phyloP scores from a whole-genome alignment of 768 basidiomycete species.

The Chiua virens region DNA sequence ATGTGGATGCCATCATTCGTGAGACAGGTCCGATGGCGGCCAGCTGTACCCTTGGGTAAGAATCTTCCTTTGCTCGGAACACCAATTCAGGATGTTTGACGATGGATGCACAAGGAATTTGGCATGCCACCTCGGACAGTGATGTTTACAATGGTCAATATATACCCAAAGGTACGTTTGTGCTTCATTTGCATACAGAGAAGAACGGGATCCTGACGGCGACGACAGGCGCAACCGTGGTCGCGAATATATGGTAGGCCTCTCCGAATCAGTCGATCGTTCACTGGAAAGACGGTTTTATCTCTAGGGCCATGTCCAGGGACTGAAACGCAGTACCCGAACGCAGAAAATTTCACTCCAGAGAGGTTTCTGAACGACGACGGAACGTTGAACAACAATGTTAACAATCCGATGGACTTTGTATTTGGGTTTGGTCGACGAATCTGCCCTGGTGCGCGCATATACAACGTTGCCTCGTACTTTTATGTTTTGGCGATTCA shows the following conservation, averaged over 20 bases:
- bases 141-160: slow-evolving; percentile 33
- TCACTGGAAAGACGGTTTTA: too few relatives aligned
- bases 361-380: background rate
- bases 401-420: background rate
- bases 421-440: background rate
- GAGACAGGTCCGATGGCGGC: slow-evolving; percentile 4
- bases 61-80: background rate
- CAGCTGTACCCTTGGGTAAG: background rate
- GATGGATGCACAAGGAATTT: background rate
- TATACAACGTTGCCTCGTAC: background rate
- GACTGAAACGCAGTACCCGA: background rate
- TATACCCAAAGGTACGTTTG: slow-evolving; percentile 29
- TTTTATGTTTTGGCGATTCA: too few relatives aligned
- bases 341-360: background rate
- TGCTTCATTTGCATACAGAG: background rate
- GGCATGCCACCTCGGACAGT: slow-evolving; percentile 18
- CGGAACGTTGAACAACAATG: background rate
- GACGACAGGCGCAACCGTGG: slow-evolving; percentile 6
- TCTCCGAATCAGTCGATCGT: background rate
- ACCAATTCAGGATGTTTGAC: too few relatives aligned
- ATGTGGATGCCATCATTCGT: slow-evolving; percentile 7
- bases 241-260: slow-evolving; percentile 13
- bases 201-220: background rate
- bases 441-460: background rate
- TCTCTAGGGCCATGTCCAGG: background rate